A percentile compares a stretch with the other conserved stretches of the same genome.
Conservation (phyloP, 2,329 filamentous ascomycete genomes). For the Zasmidium cellare region DNA sequence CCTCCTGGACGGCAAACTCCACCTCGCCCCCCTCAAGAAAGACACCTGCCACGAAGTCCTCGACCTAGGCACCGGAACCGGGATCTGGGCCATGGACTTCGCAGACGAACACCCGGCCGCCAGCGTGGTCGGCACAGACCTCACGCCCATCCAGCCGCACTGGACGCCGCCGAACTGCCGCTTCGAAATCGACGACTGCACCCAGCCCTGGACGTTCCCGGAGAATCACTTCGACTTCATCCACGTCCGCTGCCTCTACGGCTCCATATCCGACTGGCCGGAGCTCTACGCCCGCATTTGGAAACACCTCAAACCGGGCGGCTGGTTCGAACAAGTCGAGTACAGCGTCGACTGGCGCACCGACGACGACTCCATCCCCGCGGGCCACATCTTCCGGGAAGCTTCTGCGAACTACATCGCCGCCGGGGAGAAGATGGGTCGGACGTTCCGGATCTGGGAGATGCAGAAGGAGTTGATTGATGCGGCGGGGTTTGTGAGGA, state of each 20-base stretch:
- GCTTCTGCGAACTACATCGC: not conserved
- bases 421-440: conserved; percentile 8
- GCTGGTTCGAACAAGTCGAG: conserved; percentile 45
- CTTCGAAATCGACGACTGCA: conserved; percentile 46
- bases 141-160: conserved; percentile 34
- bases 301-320: conserved; percentile 41
- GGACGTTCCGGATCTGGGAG: conserved; percentile 11
- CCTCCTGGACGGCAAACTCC: conserved; percentile 30
- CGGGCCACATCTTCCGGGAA: conserved; percentile 17
- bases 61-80: conserved; percentile 51
- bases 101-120: conserved; percentile 30
- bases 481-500: conserved; percentile 7
- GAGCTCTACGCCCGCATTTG: conserved; percentile 38
- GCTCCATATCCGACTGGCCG: conserved; percentile 41
- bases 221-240: conserved; percentile 41
- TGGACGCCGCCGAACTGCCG: conserved; percentile 37
- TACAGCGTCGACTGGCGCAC: conserved; percentile 6
- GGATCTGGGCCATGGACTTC: conserved; percentile 40
- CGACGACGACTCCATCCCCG: conserved; percentile 37
- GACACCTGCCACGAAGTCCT: conserved; percentile 30
- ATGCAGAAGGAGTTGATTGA: conserved; percentile 6
- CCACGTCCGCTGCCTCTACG: conserved; percentile 41
- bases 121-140: conserved; percentile 39
- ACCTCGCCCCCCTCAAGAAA: conserved; percentile 27
- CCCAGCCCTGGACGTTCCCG: conserved; percentile 41